These are phyloP conservation scores for Pleurotus cornucopiae DNA, from an alignment of 768 basidiomycete species.

Conservation along the genomic window DNA sequence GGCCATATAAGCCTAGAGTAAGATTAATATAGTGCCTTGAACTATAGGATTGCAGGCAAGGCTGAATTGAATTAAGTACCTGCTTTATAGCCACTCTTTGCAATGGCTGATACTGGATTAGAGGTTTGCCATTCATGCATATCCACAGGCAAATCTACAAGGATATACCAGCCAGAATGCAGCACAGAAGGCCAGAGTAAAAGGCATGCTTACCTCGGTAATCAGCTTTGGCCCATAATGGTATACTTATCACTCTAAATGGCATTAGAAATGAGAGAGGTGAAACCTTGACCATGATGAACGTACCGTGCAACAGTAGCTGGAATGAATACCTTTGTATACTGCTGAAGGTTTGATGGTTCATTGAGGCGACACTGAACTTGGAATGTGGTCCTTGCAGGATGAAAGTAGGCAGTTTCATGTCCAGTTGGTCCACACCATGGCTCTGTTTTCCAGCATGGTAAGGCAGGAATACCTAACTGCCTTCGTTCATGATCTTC, in stretches of 20 bases:
- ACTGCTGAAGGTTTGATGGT: constrained; percentile 54
- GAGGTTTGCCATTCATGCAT: constrained; percentile 57
- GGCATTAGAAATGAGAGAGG: not conserved
- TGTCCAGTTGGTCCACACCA: constrained; percentile 32
- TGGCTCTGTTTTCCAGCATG: constrained; percentile 24
- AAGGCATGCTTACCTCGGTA: constrained; percentile 44
- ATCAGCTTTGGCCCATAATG: constrained; percentile 54
- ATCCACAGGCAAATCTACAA: constrained; percentile 37
- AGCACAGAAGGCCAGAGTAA: not conserved
- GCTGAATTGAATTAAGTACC: constrained; percentile 25
- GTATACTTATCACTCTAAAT: constrained; percentile 56
- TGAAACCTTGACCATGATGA: not conserved
- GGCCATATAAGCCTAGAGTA: constrained; percentile 43
- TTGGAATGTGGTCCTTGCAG: constrained; percentile 43
- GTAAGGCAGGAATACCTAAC: constrained; percentile 24
- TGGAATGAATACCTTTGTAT: constrained; percentile 47
- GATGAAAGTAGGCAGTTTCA: constrained; percentile 25
- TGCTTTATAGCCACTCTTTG: constrained; percentile 43
- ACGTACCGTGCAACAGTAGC: constrained; percentile 56
- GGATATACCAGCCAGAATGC: not conserved
- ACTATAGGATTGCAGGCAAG: not conserved
- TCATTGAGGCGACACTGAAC: constrained; percentile 34
- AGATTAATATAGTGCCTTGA: not conserved
- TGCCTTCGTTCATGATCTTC: constrained; percentile 12
- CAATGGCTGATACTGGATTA: constrained; percentile 58